A percentile compares a stretch with the other conserved stretches of the same genome.
These are phyloP conservation scores for Dioscorea zingiberensis DNA, from an alignment of 106 monocot species.

Conservation along the genomic window DNA sequence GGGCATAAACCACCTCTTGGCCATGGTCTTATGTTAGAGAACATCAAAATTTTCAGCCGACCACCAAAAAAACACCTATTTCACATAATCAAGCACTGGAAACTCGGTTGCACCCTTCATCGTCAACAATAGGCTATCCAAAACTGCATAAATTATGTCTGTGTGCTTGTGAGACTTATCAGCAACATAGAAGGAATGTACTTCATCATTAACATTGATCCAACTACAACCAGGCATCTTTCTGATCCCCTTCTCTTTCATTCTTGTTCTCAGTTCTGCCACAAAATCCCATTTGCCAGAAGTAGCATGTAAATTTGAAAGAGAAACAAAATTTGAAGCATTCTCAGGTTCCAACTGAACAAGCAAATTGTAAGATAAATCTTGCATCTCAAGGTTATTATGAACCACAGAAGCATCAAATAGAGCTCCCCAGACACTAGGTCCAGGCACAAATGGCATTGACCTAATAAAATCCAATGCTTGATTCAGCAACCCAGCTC, in stretches of 20 bases:
- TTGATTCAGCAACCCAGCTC: slow-evolving; percentile 40
- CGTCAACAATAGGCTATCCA: slow-evolving; percentile 19
- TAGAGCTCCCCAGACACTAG: slow-evolving; percentile 77
- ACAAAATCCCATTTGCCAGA: slow-evolving; percentile 65
- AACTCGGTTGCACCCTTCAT: slow-evolving; percentile 11
- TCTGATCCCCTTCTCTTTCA: slow-evolving; percentile 40
- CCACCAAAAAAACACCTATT: no score
- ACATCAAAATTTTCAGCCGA: no score
- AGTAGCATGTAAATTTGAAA: slow-evolving; percentile 74
- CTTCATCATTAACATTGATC: slow-evolving; percentile 31
- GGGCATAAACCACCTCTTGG: no score
- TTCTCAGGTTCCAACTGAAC: slow-evolving; percentile 51
- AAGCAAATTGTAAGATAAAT: slow-evolving; percentile 45
- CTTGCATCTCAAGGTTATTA: slow-evolving; percentile 42
- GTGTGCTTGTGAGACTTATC: slow-evolving; percentile 40
- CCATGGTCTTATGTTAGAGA: no score
- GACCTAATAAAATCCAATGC: slow-evolving; percentile 66
- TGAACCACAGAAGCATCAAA: slow-evolving; percentile 37
- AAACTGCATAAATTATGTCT: slow-evolving; percentile 23
- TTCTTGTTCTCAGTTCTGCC: slow-evolving; percentile 44
- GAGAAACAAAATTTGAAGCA: slow-evolving; percentile 51
- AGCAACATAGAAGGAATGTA: slow-evolving; percentile 34
- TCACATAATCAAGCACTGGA: neutral
- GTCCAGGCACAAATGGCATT: slow-evolving; percentile 24
- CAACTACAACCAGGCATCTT: slow-evolving; percentile 72